Evolutionary conservation across 2,329 filamentous ascomycete genomes (phyloP), one percentile per base, ranked within the genome.

Genomic region (Rhinocladiella mackenziei): DNA sequence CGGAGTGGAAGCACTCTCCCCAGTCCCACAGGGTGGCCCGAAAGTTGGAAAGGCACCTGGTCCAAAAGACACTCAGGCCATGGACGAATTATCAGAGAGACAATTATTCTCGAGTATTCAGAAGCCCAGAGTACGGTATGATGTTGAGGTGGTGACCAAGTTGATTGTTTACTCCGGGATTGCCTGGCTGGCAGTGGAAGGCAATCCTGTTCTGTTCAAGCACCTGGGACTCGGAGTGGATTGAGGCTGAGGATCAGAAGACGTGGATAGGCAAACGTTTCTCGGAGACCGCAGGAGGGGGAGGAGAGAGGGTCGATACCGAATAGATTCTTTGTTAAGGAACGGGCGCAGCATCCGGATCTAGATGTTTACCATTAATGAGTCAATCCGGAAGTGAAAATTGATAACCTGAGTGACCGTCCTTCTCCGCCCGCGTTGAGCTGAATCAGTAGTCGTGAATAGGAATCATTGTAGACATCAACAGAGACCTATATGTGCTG

Each of bases 101-200:
- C 85, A 94, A 62, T 83, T 97, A 64, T 96, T 97, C 65, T 84
- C 82, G 32, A 80, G 77, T 61, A 74, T 97, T 43, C 83, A 89
- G 52, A 87, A 84, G 67, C 89, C 92, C 36, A 80, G 92, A 55
- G 89, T 96, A 48, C 76, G 89, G 57, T 98, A 97, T 61, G 92
- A 98, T 66, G 91, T 97, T n/a, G 92, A 98, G 66, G 91, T 98
- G 28, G 85, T 98, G 26, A 97, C 92, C 4, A 97, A 96, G 68
- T 67, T 98, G 49, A 85, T 98, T 58, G 88, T 98, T 17, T 98
- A 98, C 69, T 78, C 84, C 47, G 92, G 91, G 88, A 94, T 95
- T 63, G 88, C 76, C 39, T 89, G 83, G 81, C 71, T 94, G 48
- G 85, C 86, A 2, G 81, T 87, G 1, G 85, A 86, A 55, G 72